Base-by-base conservation (phyloP, 768 basidiomycete species). In the Mycena filopes region DNA sequence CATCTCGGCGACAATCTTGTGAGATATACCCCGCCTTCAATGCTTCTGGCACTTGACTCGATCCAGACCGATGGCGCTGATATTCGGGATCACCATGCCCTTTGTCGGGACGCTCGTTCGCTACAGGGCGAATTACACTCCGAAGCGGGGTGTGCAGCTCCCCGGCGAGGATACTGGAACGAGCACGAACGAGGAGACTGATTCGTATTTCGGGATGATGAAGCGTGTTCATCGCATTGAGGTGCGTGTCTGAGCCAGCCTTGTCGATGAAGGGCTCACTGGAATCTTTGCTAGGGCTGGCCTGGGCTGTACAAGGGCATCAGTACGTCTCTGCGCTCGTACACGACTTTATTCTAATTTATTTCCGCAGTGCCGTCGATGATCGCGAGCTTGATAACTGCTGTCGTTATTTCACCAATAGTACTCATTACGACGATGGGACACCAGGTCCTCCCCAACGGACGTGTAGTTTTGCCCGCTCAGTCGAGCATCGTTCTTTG, bases 291-390 rank as follows among this genome's bases (percentile, higher is more conserved):
- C n/a, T n/a, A 58, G 56, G 56, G 65, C 13, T 66, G 65, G 60
- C 26, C 48, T 50, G 66, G 65, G 23, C 42, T 61, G 10, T 66
- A 66, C 45, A 60, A 66, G 25, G 65, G 65, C 10, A 25, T 66
- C n/a, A 66, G 64, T 65, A 51, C 31, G 64, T 65, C 12, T 28
- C 3, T 20, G 13, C 23, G 1, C 45, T 29, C 15, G 38, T 28
- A 13, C 13, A n/a, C 16, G 26, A 31, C 7, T 31, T 2, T 8
- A n/a, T 4, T 2, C 23, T 16, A 7, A 21, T n/a, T n/a, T 16
- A 33, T 6, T 41, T 36, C 1, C n/a, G 23, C 55, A 63, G 62
- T 65, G 57, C 64, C 64, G 21, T 65, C 64, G 36, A 65, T 65
- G 13, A 48, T 65, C 45, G 20, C 33, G 12, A 46, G 26, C 42